Evolutionary conservation across 2,329 filamentous ascomycete species (phyloP).

Genomic region (Fusarium sp.): DNA sequence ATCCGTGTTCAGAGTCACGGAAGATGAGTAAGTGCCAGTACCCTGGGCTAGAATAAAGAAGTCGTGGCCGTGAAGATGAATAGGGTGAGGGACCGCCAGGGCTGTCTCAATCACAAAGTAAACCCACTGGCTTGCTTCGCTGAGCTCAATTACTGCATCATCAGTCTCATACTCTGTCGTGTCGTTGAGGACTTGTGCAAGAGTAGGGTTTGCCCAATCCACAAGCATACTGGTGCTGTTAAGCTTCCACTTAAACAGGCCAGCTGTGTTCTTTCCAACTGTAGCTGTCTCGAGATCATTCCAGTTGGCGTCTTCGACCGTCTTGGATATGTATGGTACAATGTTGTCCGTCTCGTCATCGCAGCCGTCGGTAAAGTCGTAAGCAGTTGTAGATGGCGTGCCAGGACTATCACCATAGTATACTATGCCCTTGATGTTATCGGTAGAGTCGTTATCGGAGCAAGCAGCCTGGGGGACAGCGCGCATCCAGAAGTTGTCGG

Average conservation of each 20-base stretch:
- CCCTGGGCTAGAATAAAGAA: constrained; percentile 51
- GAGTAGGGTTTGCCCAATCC: constrained; percentile 19
- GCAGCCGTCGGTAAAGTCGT: constrained; percentile 48
- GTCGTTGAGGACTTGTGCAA: constrained; percentile 13
- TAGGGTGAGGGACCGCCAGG: constrained; percentile 51
- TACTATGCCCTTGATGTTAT: constrained; percentile 66
- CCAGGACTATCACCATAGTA: constrained; percentile 54
- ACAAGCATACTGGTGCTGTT: constrained; percentile 23
- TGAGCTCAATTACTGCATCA: constrained; percentile 50
- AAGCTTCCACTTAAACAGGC: constrained; percentile 23
- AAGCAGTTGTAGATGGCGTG: constrained; percentile 22
- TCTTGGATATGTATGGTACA: constrained; percentile 54
- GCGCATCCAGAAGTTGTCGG: constrained; percentile 65
- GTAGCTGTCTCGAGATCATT: constrained; percentile 21
- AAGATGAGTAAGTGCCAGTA: constrained; percentile 24
- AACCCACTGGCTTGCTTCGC: constrained; percentile 49
- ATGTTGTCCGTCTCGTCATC: constrained; percentile 56
- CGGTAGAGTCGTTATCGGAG: constrained; percentile 56
- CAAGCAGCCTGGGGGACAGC: constrained; percentile 61
- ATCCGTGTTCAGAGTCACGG: constrained; percentile 14
- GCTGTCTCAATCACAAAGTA: constrained; percentile 52
- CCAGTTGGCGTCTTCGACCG: constrained; percentile 51
- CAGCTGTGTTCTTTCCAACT: constrained; percentile 14
- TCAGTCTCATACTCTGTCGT: constrained; percentile 3
- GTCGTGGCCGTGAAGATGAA: constrained; percentile 58